Percentiles rank a stretch among this genome's conserved stretches.
phyloP scores from a whole-genome alignment of 345 rosid species.

The Excoecaria cochinchinensis region DNA sequence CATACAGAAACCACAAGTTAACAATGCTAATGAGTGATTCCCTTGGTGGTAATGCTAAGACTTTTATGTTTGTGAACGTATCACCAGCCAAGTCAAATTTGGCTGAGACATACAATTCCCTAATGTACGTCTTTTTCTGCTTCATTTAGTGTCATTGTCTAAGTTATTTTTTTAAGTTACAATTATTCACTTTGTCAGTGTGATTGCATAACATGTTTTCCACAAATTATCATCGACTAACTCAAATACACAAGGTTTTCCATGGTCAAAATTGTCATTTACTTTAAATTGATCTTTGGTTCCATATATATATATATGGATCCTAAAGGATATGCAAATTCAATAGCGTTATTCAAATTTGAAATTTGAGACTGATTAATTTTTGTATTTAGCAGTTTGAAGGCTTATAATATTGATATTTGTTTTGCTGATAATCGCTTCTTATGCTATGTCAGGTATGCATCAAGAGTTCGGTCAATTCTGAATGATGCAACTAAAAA shows the following conservation, averaged over 20 bases:
- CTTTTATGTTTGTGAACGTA: constrained; percentile 90
- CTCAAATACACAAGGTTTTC: too few species aligned
- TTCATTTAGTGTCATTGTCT: too few species aligned
- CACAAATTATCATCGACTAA: not conserved
- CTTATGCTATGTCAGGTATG: constrained; percentile 48
- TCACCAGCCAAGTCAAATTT: constrained; percentile 88
- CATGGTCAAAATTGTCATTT: not conserved
- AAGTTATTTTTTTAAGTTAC: too few species aligned
- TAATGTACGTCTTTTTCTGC: constrained; percentile 47
- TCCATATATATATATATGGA: too few species aligned
- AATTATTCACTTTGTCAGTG: not conserved
- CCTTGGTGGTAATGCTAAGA: constrained; percentile 96
- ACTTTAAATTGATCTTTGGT: not conserved
- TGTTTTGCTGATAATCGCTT: not conserved
- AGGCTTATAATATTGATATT: not conserved
- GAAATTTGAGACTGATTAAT: not conserved
- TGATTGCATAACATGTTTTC: not conserved
- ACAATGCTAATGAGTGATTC: constrained; percentile 99
- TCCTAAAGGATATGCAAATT: too few species aligned
- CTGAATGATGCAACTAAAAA: constrained; percentile 91
- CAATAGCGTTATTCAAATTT: not conserved
- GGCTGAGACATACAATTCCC: constrained; percentile 89
- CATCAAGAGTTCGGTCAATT: constrained; percentile 86
- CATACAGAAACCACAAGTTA: constrained; percentile 90
- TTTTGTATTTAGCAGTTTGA: not conserved